These are phyloP conservation scores for Trichomonas gallinae DNA, from an alignment of 208 protist genomes.

Conservation along the genomic window DNA sequence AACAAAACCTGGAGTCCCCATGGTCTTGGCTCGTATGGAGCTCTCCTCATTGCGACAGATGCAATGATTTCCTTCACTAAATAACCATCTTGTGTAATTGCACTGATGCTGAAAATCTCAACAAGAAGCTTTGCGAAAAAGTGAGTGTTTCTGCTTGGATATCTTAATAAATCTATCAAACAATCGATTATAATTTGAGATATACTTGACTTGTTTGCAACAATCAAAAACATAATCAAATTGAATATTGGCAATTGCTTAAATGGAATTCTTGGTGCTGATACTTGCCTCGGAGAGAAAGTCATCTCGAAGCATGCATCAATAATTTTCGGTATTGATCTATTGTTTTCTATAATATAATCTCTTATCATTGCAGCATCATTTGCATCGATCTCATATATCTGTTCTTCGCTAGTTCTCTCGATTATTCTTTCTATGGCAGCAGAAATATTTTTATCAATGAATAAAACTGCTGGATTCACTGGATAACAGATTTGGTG, in stretches of 20 bases:
- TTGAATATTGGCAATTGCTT: background rate
- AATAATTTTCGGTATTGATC: background rate
- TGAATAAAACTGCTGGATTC: background rate
- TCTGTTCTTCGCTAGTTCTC: background rate
- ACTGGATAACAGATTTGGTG: background rate
- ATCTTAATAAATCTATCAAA: background rate
- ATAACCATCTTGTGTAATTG: too few relatives aligned
- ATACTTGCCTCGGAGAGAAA: background rate
- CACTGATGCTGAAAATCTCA: background rate
- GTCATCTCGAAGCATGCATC: background rate
- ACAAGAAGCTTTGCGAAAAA: background rate
- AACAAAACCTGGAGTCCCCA: background rate
- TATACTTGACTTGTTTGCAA: too few relatives aligned
- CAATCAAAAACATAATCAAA: background rate
- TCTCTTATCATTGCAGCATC: background rate
- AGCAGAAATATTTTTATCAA: background rate
- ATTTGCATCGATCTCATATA: background rate
- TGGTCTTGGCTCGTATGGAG: background rate
- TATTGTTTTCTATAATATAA: background rate
- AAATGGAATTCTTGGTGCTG: background rate
- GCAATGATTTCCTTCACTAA: background rate
- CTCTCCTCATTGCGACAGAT: background rate
- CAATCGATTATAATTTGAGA: background rate
- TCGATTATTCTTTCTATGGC: background rate
- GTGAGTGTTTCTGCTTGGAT: background rate